Base-by-base conservation (phyloP, 129 eudicot species). In the Gnaphalium uliginosum region DNA sequence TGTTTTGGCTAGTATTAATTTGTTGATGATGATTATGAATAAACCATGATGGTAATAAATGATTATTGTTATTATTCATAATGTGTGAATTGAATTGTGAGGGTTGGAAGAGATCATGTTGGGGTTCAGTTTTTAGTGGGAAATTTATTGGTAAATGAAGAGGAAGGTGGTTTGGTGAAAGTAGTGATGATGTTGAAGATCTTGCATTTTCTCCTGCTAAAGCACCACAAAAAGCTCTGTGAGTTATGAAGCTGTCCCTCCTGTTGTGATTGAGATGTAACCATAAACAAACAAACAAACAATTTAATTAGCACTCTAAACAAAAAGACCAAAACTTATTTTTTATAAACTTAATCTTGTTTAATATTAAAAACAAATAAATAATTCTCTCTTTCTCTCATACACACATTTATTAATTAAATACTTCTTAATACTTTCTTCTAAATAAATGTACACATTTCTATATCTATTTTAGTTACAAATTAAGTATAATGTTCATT, bases 231-330 rank as follows among this genome's bases (percentile, higher is more conserved):
- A 89, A 89, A 48, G 95, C 95, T 78, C 96, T 86, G 63, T 89
- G 96, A 15, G 92, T 89, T 73, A 89, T 87, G 87, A 89, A 89
- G 72, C 92, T 89, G 82, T 89, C 96, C 85, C 96, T 76, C 96
- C 91, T 89, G 86, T 80, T 60, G 71, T 81, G 48, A 69, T 76
- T 74, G 8, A 69, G 48, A 46, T 41, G 37, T 24, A 77, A 83
- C 77, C 54, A 69, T 79, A 87, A n/a, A 29, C 32, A 29, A 80
- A 70, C 66, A 81, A 81, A 43, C 10, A 70, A 70, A 46, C 14
- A 81, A 68, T 30, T 59, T 50, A 48, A 19, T 79, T 73, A 57
- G 60, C 39, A 76, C 61, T 53, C 43, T 35, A 24, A 33, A 70
- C 78, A 32, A 66, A 65, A 17, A 48, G 0, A 63, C 25, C 23